phyloP scores from a whole-genome alignment of 2,329 filamentous ascomycete species.

The Metarhizium album region DNA sequence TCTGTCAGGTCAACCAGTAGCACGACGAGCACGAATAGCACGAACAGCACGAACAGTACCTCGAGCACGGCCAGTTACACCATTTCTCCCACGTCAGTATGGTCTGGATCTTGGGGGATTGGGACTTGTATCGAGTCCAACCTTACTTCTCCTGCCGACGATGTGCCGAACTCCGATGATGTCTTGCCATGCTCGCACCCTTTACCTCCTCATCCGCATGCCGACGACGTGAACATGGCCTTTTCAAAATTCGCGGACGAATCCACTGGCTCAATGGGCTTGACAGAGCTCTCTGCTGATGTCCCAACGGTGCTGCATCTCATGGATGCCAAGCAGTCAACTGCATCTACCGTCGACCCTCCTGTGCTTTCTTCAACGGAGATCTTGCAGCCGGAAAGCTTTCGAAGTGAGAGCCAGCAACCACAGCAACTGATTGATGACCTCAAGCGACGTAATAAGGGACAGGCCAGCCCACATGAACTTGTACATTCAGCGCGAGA shows the following conservation, averaged over 20 bases:
- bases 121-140: slow-evolving; percentile 29
- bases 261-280: slow-evolving; percentile 15
- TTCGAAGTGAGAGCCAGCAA: slow-evolving; percentile 6
- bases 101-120: slow-evolving; percentile 28
- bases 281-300: slow-evolving; percentile 34
- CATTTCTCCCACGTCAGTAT: slow-evolving; percentile 38
- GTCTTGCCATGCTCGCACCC: slow-evolving; percentile 12
- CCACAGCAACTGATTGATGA: slow-evolving; percentile 10
- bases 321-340: not conserved
- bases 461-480: slow-evolving; percentile 15
- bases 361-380: not conserved
- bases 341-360: not conserved
- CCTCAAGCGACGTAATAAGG: slow-evolving; percentile 15
- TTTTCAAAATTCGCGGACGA: slow-evolving; percentile 2
- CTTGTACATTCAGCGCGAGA: slow-evolving; percentile 35
- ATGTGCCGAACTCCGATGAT: slow-evolving; percentile 23
- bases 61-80: slow-evolving; percentile 27
- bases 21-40: slow-evolving; percentile 12
- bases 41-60: slow-evolving; percentile 24
- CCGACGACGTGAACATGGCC: slow-evolving; percentile 7
- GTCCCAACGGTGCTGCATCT: slow-evolving; percentile 17
- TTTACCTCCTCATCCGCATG: slow-evolving; percentile 12
- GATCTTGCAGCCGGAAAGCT: not conserved
- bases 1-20: slow-evolving; percentile 36
- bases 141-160: slow-evolving; percentile 35